A percentile compares a stretch with the other conserved stretches of the same genome.
Conservation (phyloP, 148 eudicot species). For the Rhododendron simsii region DNA sequence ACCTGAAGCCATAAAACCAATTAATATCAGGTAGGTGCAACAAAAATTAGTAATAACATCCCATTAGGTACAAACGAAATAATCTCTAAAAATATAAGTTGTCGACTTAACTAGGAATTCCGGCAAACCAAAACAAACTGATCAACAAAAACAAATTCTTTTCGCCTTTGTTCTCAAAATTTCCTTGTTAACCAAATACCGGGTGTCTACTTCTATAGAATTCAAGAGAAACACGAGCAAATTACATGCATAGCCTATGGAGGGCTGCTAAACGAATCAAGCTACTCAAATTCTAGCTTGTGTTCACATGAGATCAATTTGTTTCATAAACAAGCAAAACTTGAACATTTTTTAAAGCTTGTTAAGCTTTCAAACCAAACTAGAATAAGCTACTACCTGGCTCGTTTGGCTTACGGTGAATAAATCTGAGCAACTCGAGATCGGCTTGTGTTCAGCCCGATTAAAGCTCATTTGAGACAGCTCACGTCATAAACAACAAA, state of each 20-base stretch:
- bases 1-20: constrained; percentile 10
- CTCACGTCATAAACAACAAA: neutral
- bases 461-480: neutral
- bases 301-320: neutral
- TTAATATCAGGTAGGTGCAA: neutral
- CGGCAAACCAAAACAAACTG: neutral
- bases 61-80: neutral
- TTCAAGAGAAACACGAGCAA: neutral
- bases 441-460: neutral
- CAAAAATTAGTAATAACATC: neutral
- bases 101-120: neutral
- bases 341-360: neutral
- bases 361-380: neutral
- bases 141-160: neutral
- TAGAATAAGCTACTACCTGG: neutral
- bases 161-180: neutral
- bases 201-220: neutral
- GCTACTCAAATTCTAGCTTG: neutral
- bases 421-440: neutral
- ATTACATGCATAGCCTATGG: neutral
- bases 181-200: neutral
- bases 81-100: neutral
- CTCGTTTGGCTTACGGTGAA: neutral
- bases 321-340: neutral
- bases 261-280: neutral